phyloP scores from a whole-genome alignment of 192 early-diverging fungal species.

The Chytriomyces hyalinus region DNA sequence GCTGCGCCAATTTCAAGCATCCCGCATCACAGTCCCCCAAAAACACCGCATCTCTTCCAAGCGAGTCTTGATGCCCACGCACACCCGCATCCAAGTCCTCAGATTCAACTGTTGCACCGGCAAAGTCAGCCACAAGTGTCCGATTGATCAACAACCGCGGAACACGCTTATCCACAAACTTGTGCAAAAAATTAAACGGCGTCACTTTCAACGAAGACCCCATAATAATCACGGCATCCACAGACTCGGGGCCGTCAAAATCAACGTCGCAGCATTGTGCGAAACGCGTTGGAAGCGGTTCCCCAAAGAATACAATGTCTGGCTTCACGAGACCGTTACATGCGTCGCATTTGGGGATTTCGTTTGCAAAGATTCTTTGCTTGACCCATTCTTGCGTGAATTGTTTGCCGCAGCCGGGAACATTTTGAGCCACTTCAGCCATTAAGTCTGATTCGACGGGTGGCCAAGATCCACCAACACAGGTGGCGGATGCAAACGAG shows the following conservation, averaged over 20 bases:
- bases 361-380: constrained; percentile 36
- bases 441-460: not conserved
- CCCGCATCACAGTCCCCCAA: constrained; percentile 86
- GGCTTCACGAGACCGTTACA: constrained; percentile 85
- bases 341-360: constrained; percentile 69
- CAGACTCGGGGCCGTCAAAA: constrained; percentile 4
- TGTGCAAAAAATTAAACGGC: constrained; percentile 83
- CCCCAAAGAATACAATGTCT: constrained; percentile 95
- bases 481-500: constrained; percentile 80
- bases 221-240: constrained; percentile 80
- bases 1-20: constrained; percentile 66
- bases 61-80: too few relatives aligned
- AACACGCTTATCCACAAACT: constrained; percentile 61
- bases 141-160: constrained; percentile 92
- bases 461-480: constrained; percentile 59
- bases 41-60: constrained; percentile 68
- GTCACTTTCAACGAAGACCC: constrained; percentile 89
- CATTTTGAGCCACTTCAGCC: constrained; percentile 41
- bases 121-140: constrained; percentile 71
- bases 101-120: constrained; percentile 60
- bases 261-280: constrained; percentile 1
- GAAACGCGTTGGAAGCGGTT: constrained; percentile 73
- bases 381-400: constrained; percentile 28
- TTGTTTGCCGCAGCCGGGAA: constrained; percentile 29
- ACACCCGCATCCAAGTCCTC: too few relatives aligned